phyloP scores from a whole-genome alignment of 2,329 filamentous ascomycete genomes.

The Colletotrichum spaethianum region DNA sequence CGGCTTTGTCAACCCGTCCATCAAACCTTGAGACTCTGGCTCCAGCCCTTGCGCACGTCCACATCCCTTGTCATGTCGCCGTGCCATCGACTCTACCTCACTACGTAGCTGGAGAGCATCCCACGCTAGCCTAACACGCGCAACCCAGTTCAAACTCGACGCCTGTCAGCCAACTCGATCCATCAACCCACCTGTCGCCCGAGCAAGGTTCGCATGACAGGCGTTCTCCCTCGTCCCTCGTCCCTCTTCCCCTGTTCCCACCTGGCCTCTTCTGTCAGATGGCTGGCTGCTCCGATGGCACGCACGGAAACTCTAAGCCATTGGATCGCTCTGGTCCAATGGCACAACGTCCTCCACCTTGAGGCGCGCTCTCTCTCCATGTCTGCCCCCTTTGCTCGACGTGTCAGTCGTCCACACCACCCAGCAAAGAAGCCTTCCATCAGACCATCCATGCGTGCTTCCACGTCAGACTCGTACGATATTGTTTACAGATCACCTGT shows the following conservation, averaged over 20 bases:
- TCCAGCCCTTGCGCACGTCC: neutral
- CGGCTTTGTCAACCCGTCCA: slow-evolving; percentile 22
- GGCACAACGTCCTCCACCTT: neutral
- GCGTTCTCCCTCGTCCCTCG: neutral
- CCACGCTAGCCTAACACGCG: neutral
- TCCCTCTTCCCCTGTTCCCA: neutral
- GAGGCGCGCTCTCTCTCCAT: slow-evolving; percentile 5
- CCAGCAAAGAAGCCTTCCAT: slow-evolving; percentile 37
- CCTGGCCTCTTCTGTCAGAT: slow-evolving; percentile 2
- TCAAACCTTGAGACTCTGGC: slow-evolving; percentile 7
- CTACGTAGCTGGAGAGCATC: neutral
- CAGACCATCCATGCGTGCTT: slow-evolving; percentile 36
- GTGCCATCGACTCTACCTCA: neutral
- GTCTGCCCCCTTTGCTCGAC: slow-evolving; percentile 20
- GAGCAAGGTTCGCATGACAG: slow-evolving; percentile 27
- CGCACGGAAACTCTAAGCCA: slow-evolving; percentile 25
- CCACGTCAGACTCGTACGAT: slow-evolving; percentile 41
- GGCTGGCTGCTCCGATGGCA: slow-evolving; percentile 14
- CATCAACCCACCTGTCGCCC: slow-evolving; percentile 28
- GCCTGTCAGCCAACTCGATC: slow-evolving; percentile 23
- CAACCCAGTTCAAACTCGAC: neutral
- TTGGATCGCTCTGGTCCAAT: slow-evolving; percentile 27
- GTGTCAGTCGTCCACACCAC: slow-evolving; percentile 31
- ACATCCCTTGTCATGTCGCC: neutral
- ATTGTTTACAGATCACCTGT: slow-evolving; percentile 42